phyloP scores from a whole-genome alignment of 1,284 basidiomycete species.

The Pseudozyma tsukubaensis region DNA sequence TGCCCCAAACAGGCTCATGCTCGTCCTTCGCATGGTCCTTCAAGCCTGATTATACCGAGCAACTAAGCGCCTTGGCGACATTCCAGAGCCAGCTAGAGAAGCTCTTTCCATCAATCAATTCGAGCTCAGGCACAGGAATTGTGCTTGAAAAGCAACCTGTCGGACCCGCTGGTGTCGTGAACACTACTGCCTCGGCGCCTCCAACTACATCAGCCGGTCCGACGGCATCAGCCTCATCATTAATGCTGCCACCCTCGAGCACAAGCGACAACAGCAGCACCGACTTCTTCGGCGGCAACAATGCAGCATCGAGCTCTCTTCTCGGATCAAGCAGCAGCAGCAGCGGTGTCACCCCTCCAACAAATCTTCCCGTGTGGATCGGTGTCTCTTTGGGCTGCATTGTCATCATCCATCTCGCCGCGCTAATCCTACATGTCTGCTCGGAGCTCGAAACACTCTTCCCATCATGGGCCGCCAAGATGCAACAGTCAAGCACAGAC shows the following conservation, averaged over 20 bases:
- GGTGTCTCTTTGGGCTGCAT: slow-evolving; percentile 8
- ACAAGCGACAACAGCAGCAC: slow-evolving; percentile 1
- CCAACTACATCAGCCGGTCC: background rate
- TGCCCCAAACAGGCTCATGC: slow-evolving; percentile 15
- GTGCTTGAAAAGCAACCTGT: slow-evolving; percentile 1
- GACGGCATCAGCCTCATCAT: background rate
- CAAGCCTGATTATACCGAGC: slow-evolving; percentile 22
- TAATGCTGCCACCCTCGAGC: background rate
- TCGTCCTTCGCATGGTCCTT: slow-evolving; percentile 15
- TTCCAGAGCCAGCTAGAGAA: slow-evolving; percentile 20
- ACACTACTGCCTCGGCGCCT: background rate
- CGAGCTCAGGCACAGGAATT: background rate
- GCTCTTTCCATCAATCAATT: slow-evolving; percentile 5
- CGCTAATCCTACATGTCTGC: slow-evolving; percentile 19
- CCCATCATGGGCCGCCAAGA: slow-evolving; percentile 7
- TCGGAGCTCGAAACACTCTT: slow-evolving; percentile 24
- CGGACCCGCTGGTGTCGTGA: background rate
- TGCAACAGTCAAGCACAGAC: background rate
- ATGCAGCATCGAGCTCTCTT: background rate
- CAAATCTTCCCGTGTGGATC: slow-evolving; percentile 26
- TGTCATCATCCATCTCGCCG: slow-evolving; percentile 12
- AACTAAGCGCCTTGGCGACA: slow-evolving; percentile 8
- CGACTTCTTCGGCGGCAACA: slow-evolving; percentile 1
- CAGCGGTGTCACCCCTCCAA: background rate
- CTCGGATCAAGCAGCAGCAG: background rate